Base-by-base conservation (phyloP, 371 early-diverging fungal genomes). In the Sporodiniella umbellata region DNA sequence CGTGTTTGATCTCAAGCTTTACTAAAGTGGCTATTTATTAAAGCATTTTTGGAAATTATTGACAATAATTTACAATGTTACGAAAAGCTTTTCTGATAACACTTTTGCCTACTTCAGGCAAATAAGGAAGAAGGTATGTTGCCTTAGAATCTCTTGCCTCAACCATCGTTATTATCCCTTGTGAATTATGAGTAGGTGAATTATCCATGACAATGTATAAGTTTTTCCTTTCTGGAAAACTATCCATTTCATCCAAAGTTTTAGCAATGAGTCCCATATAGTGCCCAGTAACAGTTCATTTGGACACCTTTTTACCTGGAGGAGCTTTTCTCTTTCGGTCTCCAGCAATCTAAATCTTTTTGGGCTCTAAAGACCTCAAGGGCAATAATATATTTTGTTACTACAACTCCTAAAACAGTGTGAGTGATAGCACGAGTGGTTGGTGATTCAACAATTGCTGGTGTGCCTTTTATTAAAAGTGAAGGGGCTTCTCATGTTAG, bases 41-140 rank as follows among this genome's bases (percentile, higher is more conserved):
- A 45, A 26, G 30, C 31, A 42, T 54, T 40, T 54, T 25, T 54
- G 19, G 8, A 48, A 54, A n/a, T 47, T 44, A 23, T 43, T 52
- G 11, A 44, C 45, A 52, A 22, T 44, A 38, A 15, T 52, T 11
- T 21, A 35, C 24, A 23, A 54, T 48, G n/a, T 33, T 54, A 8
- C 22, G 21, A 22, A 46, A 33, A 31, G 48, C 33, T 18, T 47
- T 54, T 42, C 33, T 42, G 11, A 18, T 48, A 23, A 33, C 31
- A 8, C 48, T 42, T 42, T 48, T 35, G 40, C 54, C 48, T 25
- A n/a, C 42, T 21, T 50, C 56, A 8, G 59, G 64, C 6, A 47
- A 38, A 50, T 56, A 12, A 50, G 56, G 28, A 54, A 56, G n/a
- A 35, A 64, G 54, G 40, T 51, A 58, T 33, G 53, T 18, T 17